Base-by-base conservation (phyloP, 208 protist genomes). In the Leishmania arabica region DNA sequence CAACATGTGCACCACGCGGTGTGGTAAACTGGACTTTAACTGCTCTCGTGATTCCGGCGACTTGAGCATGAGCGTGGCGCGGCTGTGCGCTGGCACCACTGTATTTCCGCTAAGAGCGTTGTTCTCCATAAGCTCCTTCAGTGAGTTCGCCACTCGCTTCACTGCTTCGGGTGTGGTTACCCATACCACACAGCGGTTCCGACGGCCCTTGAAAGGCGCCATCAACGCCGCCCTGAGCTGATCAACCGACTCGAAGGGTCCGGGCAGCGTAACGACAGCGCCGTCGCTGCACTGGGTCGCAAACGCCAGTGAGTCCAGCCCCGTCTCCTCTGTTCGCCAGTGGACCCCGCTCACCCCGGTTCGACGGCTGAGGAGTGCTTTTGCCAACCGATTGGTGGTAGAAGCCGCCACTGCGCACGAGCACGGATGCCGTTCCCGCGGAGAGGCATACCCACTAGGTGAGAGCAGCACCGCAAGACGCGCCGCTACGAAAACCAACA, bases 1-100 rank as follows among this genome's bases (percentile, higher is more conserved):
- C 31, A 96, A 79, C 91, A 94, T 93, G 81, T 96, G 92, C 54
- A 96, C 91, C 56, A 94, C 91, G 66, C 92, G 89, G 65, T 96
- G 91, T 24, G 90, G 92, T 56, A 94, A 74, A n/a, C 77, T 72
- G 7, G 88, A 77, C 80, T 91, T 94, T 8, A 96, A 78, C 78
- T 87, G 75, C 78, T 91, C 90, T 9, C 92, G 87, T 21, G 77
- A 72, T 60, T 87, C 73, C 13, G 77, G 42, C 3, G 89, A 88
- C 49, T 87, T 47, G 34, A 96, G 58, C 31, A 95, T 80, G 56
- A 96, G 83, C 8, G 89, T 62, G 21, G 84, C 92, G 60, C 87
- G 88, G 0, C 82, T 84, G n/a, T 86, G 85, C 45, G 64, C 51
- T 21, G 85, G 88, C 53, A 93, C 81, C 69, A 96, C 84, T 31